phyloP scores from a whole-genome alignment of 805 yeast species.

The Saccharomycopsis olivae region DNA sequence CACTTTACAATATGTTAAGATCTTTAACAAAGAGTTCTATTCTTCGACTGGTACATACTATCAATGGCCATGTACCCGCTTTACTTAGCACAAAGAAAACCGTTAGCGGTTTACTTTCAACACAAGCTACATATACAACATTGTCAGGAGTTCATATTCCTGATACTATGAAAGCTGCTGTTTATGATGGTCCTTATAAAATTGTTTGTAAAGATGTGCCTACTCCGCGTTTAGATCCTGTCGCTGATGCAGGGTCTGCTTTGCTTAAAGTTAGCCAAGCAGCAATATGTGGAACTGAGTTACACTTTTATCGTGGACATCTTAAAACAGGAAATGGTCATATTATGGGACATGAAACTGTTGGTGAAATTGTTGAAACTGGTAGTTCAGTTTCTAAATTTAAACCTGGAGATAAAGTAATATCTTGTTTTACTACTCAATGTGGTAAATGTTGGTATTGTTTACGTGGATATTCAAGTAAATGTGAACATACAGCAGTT shows the following conservation, averaged over 20 bases:
- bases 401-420: constrained; percentile 35
- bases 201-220: constrained; percentile 31
- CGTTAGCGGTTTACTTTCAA: too few species aligned
- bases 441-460: constrained; percentile 56
- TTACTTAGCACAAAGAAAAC: too few species aligned
- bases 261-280: constrained; percentile 36
- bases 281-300: constrained; percentile 46
- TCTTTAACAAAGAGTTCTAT: too few species aligned
- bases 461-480: constrained; percentile 40
- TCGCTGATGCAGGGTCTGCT: constrained; percentile 37
- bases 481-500: constrained; percentile 43
- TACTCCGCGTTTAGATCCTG: constrained; percentile 28
- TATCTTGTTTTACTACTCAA: constrained; percentile 41
- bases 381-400: constrained; percentile 29
- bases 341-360: constrained; percentile 43
- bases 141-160: not conserved
- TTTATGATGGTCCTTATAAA: constrained; percentile 34
- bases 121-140: not conserved
- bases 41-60: too few species aligned
- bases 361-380: constrained; percentile 32
- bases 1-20: too few species aligned
- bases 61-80: too few species aligned
- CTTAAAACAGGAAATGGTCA: constrained; percentile 29
- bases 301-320: constrained; percentile 46
- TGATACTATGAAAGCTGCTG: constrained; percentile 37